Evolutionary conservation across 108 stramenopile species (phyloP), one percentile per base, ranked within the genome.

Genomic region (Cyclostephanos tholiformis): DNA sequence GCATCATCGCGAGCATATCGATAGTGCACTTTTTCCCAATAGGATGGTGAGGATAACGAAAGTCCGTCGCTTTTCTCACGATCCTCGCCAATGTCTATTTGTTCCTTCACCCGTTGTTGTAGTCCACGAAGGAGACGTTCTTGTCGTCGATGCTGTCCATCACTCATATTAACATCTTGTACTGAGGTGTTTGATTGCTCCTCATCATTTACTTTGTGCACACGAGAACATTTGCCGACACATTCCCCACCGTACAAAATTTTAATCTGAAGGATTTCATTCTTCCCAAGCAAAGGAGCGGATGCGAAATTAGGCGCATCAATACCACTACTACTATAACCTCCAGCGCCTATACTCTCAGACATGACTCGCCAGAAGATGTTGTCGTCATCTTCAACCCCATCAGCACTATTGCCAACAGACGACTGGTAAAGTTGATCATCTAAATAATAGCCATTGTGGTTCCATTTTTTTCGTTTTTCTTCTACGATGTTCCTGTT

Each of bases 211-310:
- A 85, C 80, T 22, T 82, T 46, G 35, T 67, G 80, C 12, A 85
- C 81, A 13, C 73, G 52, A 23, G 84, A 85, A 50, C 84, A 82
- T 32, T 49, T 59, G 2, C 77, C 84, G 20, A 22, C 32, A 36
- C 80, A 82, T 20, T 39, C 59, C n/a, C 63, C 49, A 48, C 84
- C 84, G 63, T 82, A 85, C 60, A 85, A 30, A 5, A 85, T 75
- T 74, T 85, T 85, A 13, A 85, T 82, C 69, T 85, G 84, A 8
- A 85, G 65, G 23, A 85, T 85, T 63, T 85, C 84, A 74, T 85
- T 77, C 25, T 56, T 72, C 13, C 77, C 72, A 17, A 85, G 19
- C 20, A 82, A 30, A 9, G 84, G 84, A 62, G 27, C 29, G 26
- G 30, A 32, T 25, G 19, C 17, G 48, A 8, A 44, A 7, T 19